phyloP scores from a whole-genome alignment of 1,284 basidiomycete genomes.

The Chondrostereum purpureum region DNA sequence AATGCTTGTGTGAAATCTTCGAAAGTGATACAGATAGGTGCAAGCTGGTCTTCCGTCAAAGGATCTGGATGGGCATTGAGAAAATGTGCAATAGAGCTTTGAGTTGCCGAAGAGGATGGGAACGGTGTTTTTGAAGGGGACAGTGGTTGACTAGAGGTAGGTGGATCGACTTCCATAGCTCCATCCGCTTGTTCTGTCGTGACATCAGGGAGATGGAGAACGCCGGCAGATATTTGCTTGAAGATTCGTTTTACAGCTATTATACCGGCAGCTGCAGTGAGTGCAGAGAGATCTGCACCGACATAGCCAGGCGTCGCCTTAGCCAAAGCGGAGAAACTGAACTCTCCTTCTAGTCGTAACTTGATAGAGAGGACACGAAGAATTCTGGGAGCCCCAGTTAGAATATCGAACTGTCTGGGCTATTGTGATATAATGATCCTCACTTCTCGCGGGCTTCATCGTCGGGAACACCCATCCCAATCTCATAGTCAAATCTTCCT shows the following conservation, averaged over 20 bases:
- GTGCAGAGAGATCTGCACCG: slow-evolving; percentile 86
- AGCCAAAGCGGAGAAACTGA: slow-evolving; percentile 78
- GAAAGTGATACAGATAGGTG: slow-evolving; percentile 73
- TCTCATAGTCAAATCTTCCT: slow-evolving; percentile 95
- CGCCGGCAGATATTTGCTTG: slow-evolving; percentile 70
- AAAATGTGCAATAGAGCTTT: slow-evolving; percentile 82
- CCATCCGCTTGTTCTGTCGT: slow-evolving; percentile 25
- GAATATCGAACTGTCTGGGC: slow-evolving; percentile 4
- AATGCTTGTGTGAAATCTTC: slow-evolving; percentile 79
- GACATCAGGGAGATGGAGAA: slow-evolving; percentile 45
- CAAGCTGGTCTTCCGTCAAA: slow-evolving; percentile 72
- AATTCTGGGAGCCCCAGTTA: slow-evolving; percentile 60
- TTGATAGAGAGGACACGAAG: slow-evolving; percentile 74
- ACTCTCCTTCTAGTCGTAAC: slow-evolving; percentile 73
- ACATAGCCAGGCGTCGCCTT: slow-evolving; percentile 96
- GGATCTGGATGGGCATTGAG: slow-evolving; percentile 80
- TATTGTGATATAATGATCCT: slow-evolving; percentile 24
- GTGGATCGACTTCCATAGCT: slow-evolving; percentile 48
- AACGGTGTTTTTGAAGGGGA: slow-evolving; percentile 23
- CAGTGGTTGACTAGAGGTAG: slow-evolving; percentile 17
- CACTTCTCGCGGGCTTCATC: slow-evolving; percentile 86
- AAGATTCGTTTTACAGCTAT: slow-evolving; percentile 97
- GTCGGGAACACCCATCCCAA: slow-evolving; percentile 94
- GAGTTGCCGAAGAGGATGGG: slow-evolving; percentile 36
- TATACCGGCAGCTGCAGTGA: slow-evolving; percentile 92